Evolutionary conservation across 768 basidiomycete genomes (phyloP).

Genomic region (Leccinum truebloodii): DNA sequence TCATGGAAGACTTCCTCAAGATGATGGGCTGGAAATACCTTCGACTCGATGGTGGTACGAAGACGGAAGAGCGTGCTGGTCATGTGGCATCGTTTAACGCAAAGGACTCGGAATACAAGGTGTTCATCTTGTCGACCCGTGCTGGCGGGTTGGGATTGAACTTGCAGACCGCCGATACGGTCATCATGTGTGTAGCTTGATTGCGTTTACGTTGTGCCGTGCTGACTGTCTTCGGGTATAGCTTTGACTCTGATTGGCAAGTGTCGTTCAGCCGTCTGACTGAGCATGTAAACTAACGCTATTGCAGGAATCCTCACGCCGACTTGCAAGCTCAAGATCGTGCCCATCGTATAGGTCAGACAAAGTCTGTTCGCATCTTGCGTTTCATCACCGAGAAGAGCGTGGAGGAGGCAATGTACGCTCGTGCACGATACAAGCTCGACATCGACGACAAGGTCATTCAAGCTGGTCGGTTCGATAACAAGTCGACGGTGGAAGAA

Average conservation of each 20-base stretch:
- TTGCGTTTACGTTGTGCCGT: conserved; percentile 1
- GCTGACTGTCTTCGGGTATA: conserved; percentile 30
- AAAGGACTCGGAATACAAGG: conserved; percentile 81
- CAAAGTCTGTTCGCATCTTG: conserved; percentile 94
- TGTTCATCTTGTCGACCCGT: conserved; percentile 92
- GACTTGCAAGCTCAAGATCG: conserved; percentile 99
- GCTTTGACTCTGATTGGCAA: conserved; percentile 79
- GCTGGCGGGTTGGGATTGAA: conserved; percentile 95
- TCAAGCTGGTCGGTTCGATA: conserved; percentile 98
- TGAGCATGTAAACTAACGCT: conserved; percentile 1
- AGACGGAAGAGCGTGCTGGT: conserved; percentile 90
- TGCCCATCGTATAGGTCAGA: conserved; percentile 99
- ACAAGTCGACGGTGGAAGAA: conserved; percentile 97
- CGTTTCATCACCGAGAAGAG: conserved; percentile 98
- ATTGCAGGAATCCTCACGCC: conserved; percentile 89
- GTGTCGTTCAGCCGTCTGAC: conserved; percentile 1
- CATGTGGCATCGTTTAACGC: conserved; percentile 89
- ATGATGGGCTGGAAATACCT: conserved; percentile 85
- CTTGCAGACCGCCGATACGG: conserved; percentile 94
- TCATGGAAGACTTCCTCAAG: conserved; percentile 94
- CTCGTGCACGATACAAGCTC: conserved; percentile 91
- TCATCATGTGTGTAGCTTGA: conserved; percentile 75
- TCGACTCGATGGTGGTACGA: conserved; percentile 94
- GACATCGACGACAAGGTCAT: conserved; percentile 99
- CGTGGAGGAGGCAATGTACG: conserved; percentile 97